Evolutionary conservation across 805 yeast genomes (phyloP).

Genomic region (Saccharomycopsis fibuligera): DNA sequence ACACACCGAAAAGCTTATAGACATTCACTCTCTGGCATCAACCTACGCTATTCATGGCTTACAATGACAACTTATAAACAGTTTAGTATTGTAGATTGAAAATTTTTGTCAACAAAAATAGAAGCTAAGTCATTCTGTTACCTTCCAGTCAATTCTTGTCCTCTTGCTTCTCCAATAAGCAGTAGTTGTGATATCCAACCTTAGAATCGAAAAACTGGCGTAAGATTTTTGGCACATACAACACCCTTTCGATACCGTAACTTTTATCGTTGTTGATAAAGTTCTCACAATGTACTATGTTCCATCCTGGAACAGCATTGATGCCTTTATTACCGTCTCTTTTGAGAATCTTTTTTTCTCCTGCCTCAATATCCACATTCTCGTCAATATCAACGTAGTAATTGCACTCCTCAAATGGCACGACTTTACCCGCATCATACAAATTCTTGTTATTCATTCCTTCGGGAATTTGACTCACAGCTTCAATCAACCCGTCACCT

Average conservation of each 20-base stretch:
- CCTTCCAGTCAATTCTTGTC: too few species aligned
- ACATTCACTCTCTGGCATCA: too few species aligned
- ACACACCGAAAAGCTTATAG: too few species aligned
- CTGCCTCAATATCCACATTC: conserved; percentile 37
- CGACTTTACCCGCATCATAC: conserved; percentile 55
- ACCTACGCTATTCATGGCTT: too few species aligned
- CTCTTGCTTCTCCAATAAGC: conserved; percentile 26
- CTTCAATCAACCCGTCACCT: conserved; percentile 24
- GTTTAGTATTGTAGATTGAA: too few species aligned
- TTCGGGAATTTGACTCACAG: conserved; percentile 45
- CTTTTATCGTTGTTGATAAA: conserved; percentile 52
- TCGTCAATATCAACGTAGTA: conserved; percentile 61
- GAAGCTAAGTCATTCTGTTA: too few species aligned
- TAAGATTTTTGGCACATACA: conserved; percentile 41
- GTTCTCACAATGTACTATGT: conserved; percentile 38
- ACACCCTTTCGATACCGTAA: conserved; percentile 44
- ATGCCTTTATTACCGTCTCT: too few species aligned
- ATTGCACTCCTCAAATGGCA: conserved; percentile 49
- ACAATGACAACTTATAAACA: too few species aligned
- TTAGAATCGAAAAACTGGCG: conserved; percentile 29
- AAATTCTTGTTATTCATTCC: conserved; percentile 72
- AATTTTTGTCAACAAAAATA: too few species aligned
- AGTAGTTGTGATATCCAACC: conserved; percentile 45
- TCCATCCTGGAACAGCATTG: conserved; percentile 36
- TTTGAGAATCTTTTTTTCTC: conserved; percentile 29